Evolutionary conservation across 2,329 filamentous ascomycete genomes (phyloP).

Genomic region (Canariomyces notabilis): DNA sequence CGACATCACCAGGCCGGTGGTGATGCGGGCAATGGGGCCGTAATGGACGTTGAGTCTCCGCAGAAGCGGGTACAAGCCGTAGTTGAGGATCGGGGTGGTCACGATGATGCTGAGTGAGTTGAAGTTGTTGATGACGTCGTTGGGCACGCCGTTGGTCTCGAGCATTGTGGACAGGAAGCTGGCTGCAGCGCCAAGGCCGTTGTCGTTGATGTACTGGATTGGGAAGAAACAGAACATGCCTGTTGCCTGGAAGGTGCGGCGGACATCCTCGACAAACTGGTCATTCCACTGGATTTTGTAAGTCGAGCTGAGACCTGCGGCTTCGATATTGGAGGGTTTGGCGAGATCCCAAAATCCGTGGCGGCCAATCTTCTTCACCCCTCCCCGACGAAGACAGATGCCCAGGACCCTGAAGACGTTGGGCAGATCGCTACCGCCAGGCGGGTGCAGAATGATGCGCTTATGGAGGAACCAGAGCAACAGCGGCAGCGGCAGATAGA

Average conservation of each 20-base stretch:
- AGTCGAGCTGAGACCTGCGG: conserved; percentile 33
- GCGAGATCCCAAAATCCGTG: conserved; percentile 54
- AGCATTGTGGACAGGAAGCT: conserved; percentile 45
- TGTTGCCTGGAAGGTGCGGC: conserved; percentile 53
- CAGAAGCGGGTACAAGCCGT: conserved; percentile 43
- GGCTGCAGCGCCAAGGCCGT: conserved; percentile 46
- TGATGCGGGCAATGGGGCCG: conserved; percentile 45
- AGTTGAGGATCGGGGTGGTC: conserved; percentile 42
- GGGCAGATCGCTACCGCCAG: conserved; percentile 41
- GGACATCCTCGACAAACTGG: conserved; percentile 61
- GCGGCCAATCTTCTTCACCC: conserved; percentile 36
- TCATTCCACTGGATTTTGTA: conserved; percentile 52
- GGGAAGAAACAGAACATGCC: conserved; percentile 56
- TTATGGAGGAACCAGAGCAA: conserved; percentile 40
- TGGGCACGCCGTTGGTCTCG: conserved; percentile 45
- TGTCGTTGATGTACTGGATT: conserved; percentile 41
- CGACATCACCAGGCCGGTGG: conserved; percentile 46
- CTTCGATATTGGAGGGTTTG: conserved; percentile 50
- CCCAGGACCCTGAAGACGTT: conserved; percentile 40
- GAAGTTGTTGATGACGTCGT: conserved; percentile 46
- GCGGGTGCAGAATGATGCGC: conserved; percentile 39
- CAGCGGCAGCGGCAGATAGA: conserved; percentile 39
- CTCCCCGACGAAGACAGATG: conserved; percentile 37
- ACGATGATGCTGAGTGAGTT: conserved; percentile 46
- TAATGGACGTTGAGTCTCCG: conserved; percentile 39